A percentile compares a stretch with the other conserved stretches of the same genome.
These are phyloP conservation scores for Pezicula neosporulosa DNA, from an alignment of 2,329 filamentous ascomycete genomes.

Conservation along the genomic window DNA sequence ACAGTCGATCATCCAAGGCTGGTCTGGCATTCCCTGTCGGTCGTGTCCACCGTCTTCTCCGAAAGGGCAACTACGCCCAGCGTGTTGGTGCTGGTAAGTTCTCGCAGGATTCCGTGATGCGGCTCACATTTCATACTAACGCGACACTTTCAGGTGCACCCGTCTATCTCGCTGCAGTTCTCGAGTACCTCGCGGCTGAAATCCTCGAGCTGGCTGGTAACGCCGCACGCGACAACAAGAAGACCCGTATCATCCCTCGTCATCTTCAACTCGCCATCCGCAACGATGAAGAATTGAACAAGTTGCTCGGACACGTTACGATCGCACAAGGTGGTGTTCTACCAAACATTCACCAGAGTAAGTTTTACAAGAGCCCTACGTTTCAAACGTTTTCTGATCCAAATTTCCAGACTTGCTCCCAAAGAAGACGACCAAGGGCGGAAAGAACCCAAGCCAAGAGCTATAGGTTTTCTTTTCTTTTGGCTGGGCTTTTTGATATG, in stretches of 20 bases:
- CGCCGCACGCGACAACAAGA: slow-evolving; percentile 99
- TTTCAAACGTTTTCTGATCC: slow-evolving; percentile 18
- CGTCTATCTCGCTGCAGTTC: slow-evolving; percentile 94
- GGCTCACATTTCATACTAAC: slow-evolving; percentile 20
- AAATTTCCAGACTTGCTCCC: slow-evolving; percentile 79
- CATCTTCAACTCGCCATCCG: slow-evolving; percentile 99
- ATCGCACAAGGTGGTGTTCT: slow-evolving; percentile 97
- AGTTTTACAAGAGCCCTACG: slow-evolving; percentile 33
- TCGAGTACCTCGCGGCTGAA: slow-evolving; percentile 98
- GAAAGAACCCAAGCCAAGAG: slow-evolving; percentile 92
- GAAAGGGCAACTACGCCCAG: slow-evolving; percentile 99
- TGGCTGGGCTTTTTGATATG: slow-evolving; percentile 51
- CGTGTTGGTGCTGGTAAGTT: slow-evolving; percentile 88
- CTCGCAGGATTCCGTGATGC: slow-evolving; percentile 1
- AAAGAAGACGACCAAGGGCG: slow-evolving; percentile 97
- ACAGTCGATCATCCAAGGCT: slow-evolving; percentile 95
- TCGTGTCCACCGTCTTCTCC: slow-evolving; percentile 97
- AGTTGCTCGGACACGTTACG: slow-evolving; percentile 92
- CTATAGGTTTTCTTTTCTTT: slow-evolving; percentile 66
- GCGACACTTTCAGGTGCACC: slow-evolving; percentile 59
- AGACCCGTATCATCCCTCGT: slow-evolving; percentile 99
- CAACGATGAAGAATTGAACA: slow-evolving; percentile 99
- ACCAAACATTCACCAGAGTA: slow-evolving; percentile 97
- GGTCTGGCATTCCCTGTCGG: slow-evolving; percentile 98
- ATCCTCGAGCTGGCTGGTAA: slow-evolving; percentile 99